phyloP scores from a whole-genome alignment of 1,284 basidiomycete species.

The Mycena citricolor region DNA sequence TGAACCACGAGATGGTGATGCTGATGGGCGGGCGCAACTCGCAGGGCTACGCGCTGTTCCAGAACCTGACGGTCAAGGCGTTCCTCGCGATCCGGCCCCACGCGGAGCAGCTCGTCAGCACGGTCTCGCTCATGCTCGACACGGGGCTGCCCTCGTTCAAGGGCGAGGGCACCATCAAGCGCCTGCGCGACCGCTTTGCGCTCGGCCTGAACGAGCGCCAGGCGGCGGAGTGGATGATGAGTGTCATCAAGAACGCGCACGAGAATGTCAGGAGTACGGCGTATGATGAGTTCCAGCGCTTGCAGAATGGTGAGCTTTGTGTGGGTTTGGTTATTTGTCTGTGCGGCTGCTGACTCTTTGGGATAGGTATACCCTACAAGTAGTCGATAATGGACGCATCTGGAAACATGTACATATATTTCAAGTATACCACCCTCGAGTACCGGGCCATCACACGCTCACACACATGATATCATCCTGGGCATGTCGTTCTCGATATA shows the following conservation, averaged over 20 bases:
- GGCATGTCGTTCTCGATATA: no score
- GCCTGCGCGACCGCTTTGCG: conserved; percentile 87
- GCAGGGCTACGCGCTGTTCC: conserved; percentile 92
- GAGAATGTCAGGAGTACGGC: conserved; percentile 91
- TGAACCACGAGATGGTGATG: conserved; percentile 96
- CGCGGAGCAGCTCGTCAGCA: conserved; percentile 85
- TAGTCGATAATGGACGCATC: no score
- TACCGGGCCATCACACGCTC: no score
- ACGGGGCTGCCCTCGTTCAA: conserved; percentile 97
- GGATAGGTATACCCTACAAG: no score
- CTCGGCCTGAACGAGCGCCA: conserved; percentile 83
- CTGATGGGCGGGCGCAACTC: conserved; percentile 95
- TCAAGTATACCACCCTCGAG: no score
- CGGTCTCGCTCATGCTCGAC: conserved; percentile 92
- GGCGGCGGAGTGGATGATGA: conserved; percentile 92
- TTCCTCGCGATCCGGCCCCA: conserved; percentile 94
- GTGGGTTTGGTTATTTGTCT: no score
- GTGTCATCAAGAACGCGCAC: conserved; percentile 87
- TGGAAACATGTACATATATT: no score
- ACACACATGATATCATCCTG: no score
- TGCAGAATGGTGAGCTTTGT: not conserved
- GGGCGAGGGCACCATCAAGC: conserved; percentile 87
- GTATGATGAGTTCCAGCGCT: conserved; percentile 89
- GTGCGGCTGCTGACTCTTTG: no score
- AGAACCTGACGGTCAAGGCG: conserved; percentile 92